These are phyloP conservation scores for Excoecaria cochinchinensis DNA, from an alignment of 345 rosid species.

Conservation along the genomic window DNA sequence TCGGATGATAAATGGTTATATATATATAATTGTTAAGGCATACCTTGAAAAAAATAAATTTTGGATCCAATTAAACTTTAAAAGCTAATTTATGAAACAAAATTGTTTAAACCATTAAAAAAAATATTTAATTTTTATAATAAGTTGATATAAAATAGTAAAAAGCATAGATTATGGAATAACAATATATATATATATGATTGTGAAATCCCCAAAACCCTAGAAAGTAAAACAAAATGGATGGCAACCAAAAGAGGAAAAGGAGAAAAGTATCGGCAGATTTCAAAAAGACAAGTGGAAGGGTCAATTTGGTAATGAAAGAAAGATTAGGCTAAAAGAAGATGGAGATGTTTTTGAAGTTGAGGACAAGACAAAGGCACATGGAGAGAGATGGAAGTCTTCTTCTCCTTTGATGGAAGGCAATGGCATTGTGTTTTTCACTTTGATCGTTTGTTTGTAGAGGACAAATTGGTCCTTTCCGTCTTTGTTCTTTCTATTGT, in stretches of 20 bases:
- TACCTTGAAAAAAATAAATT: too few relatives aligned
- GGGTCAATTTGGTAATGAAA: constrained; percentile 17
- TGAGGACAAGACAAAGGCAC: constrained; percentile 55
- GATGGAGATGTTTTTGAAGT: constrained; percentile 42
- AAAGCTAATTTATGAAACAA: too few relatives aligned
- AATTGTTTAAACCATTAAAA: too few relatives aligned
- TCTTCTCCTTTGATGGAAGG: constrained; percentile 3
- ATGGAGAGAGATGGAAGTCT: constrained; percentile 33
- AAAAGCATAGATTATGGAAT: too few relatives aligned
- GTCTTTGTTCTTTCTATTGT: constrained; percentile 42
- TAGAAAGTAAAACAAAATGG: not conserved
- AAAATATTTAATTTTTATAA: too few relatives aligned
- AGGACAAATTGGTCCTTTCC: constrained; percentile 60
- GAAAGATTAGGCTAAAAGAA: constrained; percentile 10
- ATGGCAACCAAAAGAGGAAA: not conserved
- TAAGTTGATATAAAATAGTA: too few relatives aligned
- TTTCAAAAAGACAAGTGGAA: constrained; percentile 30
- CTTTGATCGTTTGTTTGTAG: constrained; percentile 22
- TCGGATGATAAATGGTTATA: too few relatives aligned
- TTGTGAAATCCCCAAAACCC: not conserved
- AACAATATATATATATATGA: not conserved
- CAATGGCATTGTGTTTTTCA: not conserved
- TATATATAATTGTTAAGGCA: too few relatives aligned
- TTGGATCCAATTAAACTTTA: too few relatives aligned
- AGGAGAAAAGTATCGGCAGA: constrained; percentile 14